Base-by-base conservation (phyloP, 2,329 filamentous ascomycete genomes). In the Lithohypha guttulata region DNA sequence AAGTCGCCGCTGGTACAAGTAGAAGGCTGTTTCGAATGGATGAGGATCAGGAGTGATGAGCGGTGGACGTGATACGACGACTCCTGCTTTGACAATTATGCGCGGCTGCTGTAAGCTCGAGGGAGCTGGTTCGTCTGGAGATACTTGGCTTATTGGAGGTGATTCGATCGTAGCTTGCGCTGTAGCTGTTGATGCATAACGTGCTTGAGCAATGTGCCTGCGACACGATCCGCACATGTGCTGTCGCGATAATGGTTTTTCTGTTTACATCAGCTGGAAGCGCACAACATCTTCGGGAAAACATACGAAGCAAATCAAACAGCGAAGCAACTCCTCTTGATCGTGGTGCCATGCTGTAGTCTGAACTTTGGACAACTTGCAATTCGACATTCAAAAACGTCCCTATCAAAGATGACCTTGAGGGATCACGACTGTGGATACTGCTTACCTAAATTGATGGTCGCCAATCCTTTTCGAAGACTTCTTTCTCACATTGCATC, bases 1-100 rank as follows among this genome's bases (percentile, higher is more conserved):
- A 44, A 98, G 73, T 10, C 91, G 85, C 54, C 89, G 89, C 66
- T 98, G 91, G 67, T 98, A 98, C 59, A 98, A 86, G 70, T 81
- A 94, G 65, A 81, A 96, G 48, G 89, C 73, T 56, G 85, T 82
- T 63, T 98, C 91, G 63, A 98, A 96, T 9, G 84, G 71, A 22
- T 82, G 83, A 39, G 89, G 78, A 45, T 81, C 71, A 50, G 83
- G 81, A 18, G 91, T 96, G 54, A 98, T 71, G 43, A 93, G 69
- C 5, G 91, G 91, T 33, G 91, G 77, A 19, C 91, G 84, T 31
- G 86, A 91, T 47, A 98, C 77, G 51, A 96, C 76, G 43, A 95
- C 71, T 48, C 84, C 82, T 42, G 78, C 71, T 50, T 71, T 65
- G 56, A 73, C 60, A 49, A 57, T 59, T 62, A 70, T 60, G 44